Evolutionary conservation across 2,329 filamentous ascomycete species (phyloP).

Genomic region (Colletotrichum paranaense): DNA sequence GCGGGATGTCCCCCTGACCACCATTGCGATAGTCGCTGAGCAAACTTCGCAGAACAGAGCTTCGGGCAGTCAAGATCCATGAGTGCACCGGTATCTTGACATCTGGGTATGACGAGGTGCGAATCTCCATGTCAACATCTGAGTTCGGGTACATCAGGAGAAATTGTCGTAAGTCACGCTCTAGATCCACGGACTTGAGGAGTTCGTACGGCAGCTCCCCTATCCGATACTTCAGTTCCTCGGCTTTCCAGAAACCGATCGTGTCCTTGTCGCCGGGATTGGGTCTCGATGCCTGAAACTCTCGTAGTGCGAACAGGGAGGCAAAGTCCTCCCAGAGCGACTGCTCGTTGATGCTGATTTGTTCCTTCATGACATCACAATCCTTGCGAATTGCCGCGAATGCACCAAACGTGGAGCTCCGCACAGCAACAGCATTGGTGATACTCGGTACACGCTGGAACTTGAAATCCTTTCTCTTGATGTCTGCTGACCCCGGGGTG

Average conservation of each 20-base stretch:
- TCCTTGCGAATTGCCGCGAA: slow-evolving; percentile 90
- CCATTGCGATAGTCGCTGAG: slow-evolving; percentile 67
- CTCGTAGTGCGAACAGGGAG: slow-evolving; percentile 74
- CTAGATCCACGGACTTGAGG: slow-evolving; percentile 73
- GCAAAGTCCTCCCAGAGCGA: slow-evolving; percentile 80
- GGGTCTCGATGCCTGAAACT: slow-evolving; percentile 62
- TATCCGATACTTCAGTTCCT: slow-evolving; percentile 63
- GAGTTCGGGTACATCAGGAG: slow-evolving; percentile 53
- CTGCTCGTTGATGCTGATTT: slow-evolving; percentile 74
- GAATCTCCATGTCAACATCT: slow-evolving; percentile 57
- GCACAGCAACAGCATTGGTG: slow-evolving; percentile 84
- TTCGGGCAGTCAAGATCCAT: slow-evolving; percentile 83
- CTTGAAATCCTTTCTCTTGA: slow-evolving; percentile 89
- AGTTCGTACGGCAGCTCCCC: slow-evolving; percentile 62
- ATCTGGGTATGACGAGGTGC: slow-evolving; percentile 72
- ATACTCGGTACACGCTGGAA: slow-evolving; percentile 91
- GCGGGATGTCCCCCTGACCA: slow-evolving; percentile 67
- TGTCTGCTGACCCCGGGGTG: slow-evolving; percentile 58
- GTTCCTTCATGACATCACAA: slow-evolving; percentile 80
- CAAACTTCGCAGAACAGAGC: slow-evolving; percentile 72
- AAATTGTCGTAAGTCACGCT: slow-evolving; percentile 67
- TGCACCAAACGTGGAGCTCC: slow-evolving; percentile 89
- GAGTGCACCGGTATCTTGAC: slow-evolving; percentile 83
- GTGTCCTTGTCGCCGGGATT: slow-evolving; percentile 50
- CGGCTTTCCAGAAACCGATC: slow-evolving; percentile 53